Conservation (phyloP, 768 basidiomycete species). For the Omphalotus guepiniiformis region DNA sequence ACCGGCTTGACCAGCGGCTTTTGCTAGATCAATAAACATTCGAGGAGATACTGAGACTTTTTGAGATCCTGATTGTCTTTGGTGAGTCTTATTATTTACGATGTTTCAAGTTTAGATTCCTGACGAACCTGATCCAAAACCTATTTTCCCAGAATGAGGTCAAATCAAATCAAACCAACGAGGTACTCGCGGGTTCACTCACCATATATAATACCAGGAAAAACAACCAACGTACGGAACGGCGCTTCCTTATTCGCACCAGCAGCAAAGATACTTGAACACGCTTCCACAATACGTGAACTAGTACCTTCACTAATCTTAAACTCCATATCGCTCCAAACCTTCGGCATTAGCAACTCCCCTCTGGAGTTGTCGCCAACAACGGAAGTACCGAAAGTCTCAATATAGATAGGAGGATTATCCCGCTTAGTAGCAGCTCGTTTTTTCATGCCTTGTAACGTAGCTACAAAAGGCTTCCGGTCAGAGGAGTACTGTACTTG, state of each 20-base stretch:
- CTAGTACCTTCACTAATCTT: slow-evolving; percentile 20
- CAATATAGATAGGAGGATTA: slow-evolving; percentile 40
- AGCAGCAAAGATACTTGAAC: slow-evolving; percentile 32
- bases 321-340: slow-evolving; percentile 37
- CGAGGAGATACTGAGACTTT: slow-evolving; percentile 34
- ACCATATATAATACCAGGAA: slow-evolving; percentile 37
- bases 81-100: neutral
- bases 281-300: slow-evolving; percentile 19
- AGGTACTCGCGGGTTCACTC: neutral
- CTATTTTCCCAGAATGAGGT: no score
- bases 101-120: slow-evolving; percentile 2
- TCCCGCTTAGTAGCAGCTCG: no score
- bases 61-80: slow-evolving; percentile 24
- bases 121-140: slow-evolving; percentile 39
- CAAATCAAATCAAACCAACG: neutral
- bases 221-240: slow-evolving; percentile 40
- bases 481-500: no score
- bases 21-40: slow-evolving; percentile 29
- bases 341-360: slow-evolving; percentile 24
- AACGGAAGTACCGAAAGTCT: slow-evolving; percentile 39
- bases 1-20: slow-evolving; percentile 30
- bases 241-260: slow-evolving; percentile 36
- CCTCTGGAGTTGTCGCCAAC: slow-evolving; percentile 37
- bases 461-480: no score
- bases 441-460: no score